A percentile compares a stretch with the other conserved stretches of the same genome.
Evolutionary conservation across 352 stramenopile genomes (phyloP).

Genomic region (Plasmopara halstedii): DNA sequence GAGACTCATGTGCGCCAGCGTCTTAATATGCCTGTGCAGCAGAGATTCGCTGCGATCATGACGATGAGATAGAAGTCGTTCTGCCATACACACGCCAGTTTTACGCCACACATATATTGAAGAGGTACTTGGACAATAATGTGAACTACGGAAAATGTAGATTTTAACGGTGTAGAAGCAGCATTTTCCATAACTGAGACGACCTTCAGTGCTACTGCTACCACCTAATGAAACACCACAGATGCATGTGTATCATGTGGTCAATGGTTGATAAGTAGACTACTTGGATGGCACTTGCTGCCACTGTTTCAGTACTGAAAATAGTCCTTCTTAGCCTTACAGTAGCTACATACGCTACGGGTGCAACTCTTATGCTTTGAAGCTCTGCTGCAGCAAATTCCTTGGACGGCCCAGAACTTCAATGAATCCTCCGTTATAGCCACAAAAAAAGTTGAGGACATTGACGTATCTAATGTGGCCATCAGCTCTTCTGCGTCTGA

Average conservation of each 20-base stretch:
- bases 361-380: slow-evolving; percentile 4
- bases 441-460: slow-evolving; percentile 41
- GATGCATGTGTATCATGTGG: slow-evolving; percentile 42
- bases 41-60: slow-evolving; percentile 2
- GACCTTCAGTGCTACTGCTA: slow-evolving; percentile 44
- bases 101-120: slow-evolving; percentile 52
- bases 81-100: slow-evolving; percentile 54
- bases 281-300: slow-evolving; percentile 39
- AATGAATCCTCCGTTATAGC: slow-evolving; percentile 60
- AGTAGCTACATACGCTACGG: slow-evolving; percentile 9
- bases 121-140: slow-evolving; percentile 37
- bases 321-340: slow-evolving; percentile 17
- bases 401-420: slow-evolving; percentile 65
- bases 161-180: slow-evolving; percentile 32
- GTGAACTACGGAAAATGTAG: slow-evolving; percentile 30
- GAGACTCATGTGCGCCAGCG: slow-evolving; percentile 30
- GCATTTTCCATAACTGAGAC: slow-evolving; percentile 61
- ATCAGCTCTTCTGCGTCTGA: too few relatives aligned
- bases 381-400: slow-evolving; percentile 30
- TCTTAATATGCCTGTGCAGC: slow-evolving; percentile 15
- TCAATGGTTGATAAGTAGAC: slow-evolving; percentile 35
- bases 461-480: slow-evolving; percentile 60
- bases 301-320: slow-evolving; percentile 17
- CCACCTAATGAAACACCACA: slow-evolving; percentile 49
- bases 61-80: slow-evolving; percentile 21